These are phyloP conservation scores for Starmera stellimalicola DNA, from an alignment of 1,139 yeast genomes.

Conservation along the genomic window DNA sequence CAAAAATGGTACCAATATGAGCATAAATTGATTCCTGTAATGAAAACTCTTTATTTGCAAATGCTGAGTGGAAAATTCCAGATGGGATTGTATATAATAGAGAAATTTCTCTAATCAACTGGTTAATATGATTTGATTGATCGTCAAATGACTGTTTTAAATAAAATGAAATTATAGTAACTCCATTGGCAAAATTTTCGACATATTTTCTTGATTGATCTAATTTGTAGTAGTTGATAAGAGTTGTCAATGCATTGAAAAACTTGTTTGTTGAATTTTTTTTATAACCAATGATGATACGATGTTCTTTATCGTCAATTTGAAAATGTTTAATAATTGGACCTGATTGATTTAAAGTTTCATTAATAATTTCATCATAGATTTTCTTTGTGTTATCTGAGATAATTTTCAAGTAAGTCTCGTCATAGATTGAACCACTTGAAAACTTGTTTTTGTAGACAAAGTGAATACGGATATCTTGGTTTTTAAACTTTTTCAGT, in stretches of 20 bases:
- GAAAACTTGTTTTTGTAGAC: constrained; percentile 75
- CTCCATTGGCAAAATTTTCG: constrained; percentile 88
- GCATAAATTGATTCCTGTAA: constrained; percentile 93
- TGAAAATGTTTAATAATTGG: constrained; percentile 89
- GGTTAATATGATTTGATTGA: constrained; percentile 61
- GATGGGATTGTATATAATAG: constrained; percentile 86
- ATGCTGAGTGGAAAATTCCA: constrained; percentile 67
- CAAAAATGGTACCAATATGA: constrained; percentile 87
- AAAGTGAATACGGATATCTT: constrained; percentile 70
- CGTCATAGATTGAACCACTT: constrained; percentile 64
- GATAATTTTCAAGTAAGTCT: constrained; percentile 70
- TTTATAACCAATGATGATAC: constrained; percentile 83
- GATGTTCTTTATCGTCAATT: constrained; percentile 70
- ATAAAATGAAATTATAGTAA: constrained; percentile 80
- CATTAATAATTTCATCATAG: constrained; percentile 62
- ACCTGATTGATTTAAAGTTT: constrained; percentile 72
- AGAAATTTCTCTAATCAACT: constrained; percentile 91
- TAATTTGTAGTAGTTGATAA: constrained; percentile 85
- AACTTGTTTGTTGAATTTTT: constrained; percentile 81
- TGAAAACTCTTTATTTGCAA: constrained; percentile 70
- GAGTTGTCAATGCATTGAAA: constrained; percentile 78
- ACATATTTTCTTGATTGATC: constrained; percentile 84
- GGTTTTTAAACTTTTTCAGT: constrained; percentile 26
- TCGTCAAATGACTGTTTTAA: constrained; percentile 43
- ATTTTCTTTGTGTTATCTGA: constrained; percentile 70